Evolutionary conservation across 1,284 basidiomycete genomes (phyloP), one percentile per base, ranked within the genome.

Genomic region (Stereum hirsutum): DNA sequence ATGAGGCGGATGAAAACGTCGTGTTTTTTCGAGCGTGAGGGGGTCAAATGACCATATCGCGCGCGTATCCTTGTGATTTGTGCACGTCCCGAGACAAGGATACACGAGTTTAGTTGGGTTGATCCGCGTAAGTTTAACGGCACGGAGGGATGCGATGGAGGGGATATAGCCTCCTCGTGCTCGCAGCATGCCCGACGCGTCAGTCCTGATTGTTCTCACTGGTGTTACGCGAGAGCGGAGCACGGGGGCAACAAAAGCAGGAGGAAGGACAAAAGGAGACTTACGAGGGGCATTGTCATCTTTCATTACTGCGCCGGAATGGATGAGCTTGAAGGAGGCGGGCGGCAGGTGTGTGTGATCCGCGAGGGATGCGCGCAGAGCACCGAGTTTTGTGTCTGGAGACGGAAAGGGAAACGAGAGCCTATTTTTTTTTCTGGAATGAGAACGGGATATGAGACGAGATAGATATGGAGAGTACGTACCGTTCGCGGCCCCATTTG

Each of bases 291-390:
- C 78, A 47, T 65, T 64, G 55, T 90, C 80, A 55, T 89, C 85
- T 49, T 79, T 82, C 75, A 89, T 81, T 54, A 89, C 69, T 5
- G 82, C 86, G 34, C 87, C 86, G 32, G 79, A 73, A 58, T 85
- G 80, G 45, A 90, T 74, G 57, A 90, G 71, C 57, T 87, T 85
- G 70, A 89, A 86, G n/a, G 72, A 70, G 51, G 69, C 51, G 28
- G 59, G 58, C 0, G 75, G 70, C 5, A 89, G 69, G 44, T 78
- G 75, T 3, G 81, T 86, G 57, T 78, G 74, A 6, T 78, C 72
- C 2, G 82, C 74, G 48, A 89, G 60, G 26, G 69, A 61, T 11
- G 65, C 50, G 28, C 82, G 72, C 44, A 89, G 60, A 19, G 61
- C 62, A 28, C 64, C 63, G 42, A 88, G 69, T 15, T 69, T 70